Conservation (phyloP, 1,284 basidiomycete genomes). For the Ceratobasidium sp. region DNA sequence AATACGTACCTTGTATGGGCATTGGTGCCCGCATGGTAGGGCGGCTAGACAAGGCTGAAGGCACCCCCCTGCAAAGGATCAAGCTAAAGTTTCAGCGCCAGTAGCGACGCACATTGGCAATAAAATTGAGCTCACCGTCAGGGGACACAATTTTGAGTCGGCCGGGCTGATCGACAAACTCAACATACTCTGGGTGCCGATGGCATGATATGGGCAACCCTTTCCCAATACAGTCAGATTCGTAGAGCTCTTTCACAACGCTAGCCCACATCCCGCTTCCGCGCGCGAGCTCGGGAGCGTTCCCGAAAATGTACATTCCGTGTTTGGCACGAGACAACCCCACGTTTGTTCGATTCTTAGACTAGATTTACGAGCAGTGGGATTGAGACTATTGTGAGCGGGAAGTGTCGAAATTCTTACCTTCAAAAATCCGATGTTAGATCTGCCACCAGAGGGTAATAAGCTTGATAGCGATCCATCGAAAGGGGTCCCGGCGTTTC, state of each 20-base stretch:
- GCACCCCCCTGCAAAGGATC: slow-evolving; percentile 68
- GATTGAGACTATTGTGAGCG: slow-evolving; percentile 33
- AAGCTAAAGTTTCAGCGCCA: neutral
- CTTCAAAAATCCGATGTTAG: slow-evolving; percentile 78
- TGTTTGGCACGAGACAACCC: slow-evolving; percentile 80
- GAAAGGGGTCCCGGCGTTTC: slow-evolving; percentile 68
- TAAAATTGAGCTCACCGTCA: slow-evolving; percentile 61
- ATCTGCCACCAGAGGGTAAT: slow-evolving; percentile 51
- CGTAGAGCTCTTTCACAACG: slow-evolving; percentile 70
- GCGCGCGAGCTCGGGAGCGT: slow-evolving; percentile 65
- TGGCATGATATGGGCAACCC: slow-evolving; percentile 72
- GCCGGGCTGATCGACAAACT: slow-evolving; percentile 66
- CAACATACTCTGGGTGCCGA: slow-evolving; percentile 65
- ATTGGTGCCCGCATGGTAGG: slow-evolving; percentile 78
- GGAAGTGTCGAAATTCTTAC: slow-evolving; percentile 55
- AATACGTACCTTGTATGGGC: slow-evolving; percentile 69
- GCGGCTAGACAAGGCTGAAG: slow-evolving; percentile 67
- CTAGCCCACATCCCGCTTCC: slow-evolving; percentile 71
- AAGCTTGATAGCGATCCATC: slow-evolving; percentile 13
- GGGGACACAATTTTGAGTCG: slow-evolving; percentile 68
- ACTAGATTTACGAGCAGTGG: slow-evolving; percentile 46
- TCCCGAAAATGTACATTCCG: slow-evolving; percentile 79
- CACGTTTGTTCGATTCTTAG: slow-evolving; percentile 62
- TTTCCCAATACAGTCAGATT: slow-evolving; percentile 63
- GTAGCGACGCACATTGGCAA: neutral